A percentile compares a stretch with the other conserved stretches of the same genome.
Conservation (phyloP, 2,329 filamentous ascomycete species). For the Fusarium pseudonygamai region DNA sequence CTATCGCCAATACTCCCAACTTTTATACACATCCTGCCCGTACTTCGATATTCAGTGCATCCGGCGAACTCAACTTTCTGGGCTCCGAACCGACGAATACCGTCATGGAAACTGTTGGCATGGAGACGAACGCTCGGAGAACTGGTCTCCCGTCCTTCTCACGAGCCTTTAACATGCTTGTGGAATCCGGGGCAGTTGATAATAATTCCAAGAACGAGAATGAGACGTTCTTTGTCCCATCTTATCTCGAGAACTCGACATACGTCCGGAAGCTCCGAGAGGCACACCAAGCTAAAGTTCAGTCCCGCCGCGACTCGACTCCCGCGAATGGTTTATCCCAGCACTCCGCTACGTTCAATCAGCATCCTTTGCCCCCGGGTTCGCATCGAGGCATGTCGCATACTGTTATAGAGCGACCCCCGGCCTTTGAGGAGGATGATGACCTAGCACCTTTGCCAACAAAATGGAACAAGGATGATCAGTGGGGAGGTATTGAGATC, state of each 20-base stretch:
- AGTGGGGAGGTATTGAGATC: slow-evolving; percentile 77
- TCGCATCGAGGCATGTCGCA: slow-evolving; percentile 81
- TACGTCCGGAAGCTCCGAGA: slow-evolving; percentile 82
- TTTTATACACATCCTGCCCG: slow-evolving; percentile 46
- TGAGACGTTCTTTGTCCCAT: slow-evolving; percentile 78
- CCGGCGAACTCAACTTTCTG: slow-evolving; percentile 47
- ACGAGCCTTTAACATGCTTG: slow-evolving; percentile 62
- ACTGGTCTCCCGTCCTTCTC: slow-evolving; percentile 58
- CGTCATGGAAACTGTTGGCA: slow-evolving; percentile 48
- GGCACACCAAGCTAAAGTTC: slow-evolving; percentile 69
- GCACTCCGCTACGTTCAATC: slow-evolving; percentile 61
- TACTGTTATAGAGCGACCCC: slow-evolving; percentile 82
- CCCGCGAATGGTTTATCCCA: slow-evolving; percentile 29
- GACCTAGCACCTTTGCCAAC: slow-evolving; percentile 75
- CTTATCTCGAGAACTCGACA: slow-evolving; percentile 80
- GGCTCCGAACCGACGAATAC: slow-evolving; percentile 19
- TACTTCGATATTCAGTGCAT: slow-evolving; percentile 59
- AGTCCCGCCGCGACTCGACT: slow-evolving; percentile 58
- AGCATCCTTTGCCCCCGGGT: slow-evolving; percentile 52
- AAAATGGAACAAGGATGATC: slow-evolving; percentile 84
- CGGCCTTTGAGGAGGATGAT: slow-evolving; percentile 67
- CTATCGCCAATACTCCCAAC: slow-evolving; percentile 28
- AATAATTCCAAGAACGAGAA: slow-evolving; percentile 40
- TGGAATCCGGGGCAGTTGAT: slow-evolving; percentile 47
- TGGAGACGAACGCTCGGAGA: slow-evolving; percentile 44